Evolutionary conservation across 2,329 filamentous ascomycete genomes (phyloP).

Genomic region (Ophiostoma himal-ulmi): DNA sequence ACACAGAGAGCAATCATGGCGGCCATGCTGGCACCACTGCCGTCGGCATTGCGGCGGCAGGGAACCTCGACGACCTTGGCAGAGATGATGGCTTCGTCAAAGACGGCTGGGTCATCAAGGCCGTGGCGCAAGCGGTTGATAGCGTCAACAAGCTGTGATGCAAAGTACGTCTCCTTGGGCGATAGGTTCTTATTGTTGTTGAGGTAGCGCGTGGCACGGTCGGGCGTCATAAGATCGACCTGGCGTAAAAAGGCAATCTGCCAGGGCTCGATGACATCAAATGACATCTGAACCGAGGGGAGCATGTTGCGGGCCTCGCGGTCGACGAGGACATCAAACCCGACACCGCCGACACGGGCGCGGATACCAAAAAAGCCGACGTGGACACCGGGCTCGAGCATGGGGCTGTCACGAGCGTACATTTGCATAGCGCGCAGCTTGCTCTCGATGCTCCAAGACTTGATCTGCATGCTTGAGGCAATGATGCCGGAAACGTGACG

Average conservation of each 20-base stretch:
- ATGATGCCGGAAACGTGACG: conserved; percentile 64
- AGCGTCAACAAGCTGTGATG: conserved; percentile 40
- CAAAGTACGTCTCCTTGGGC: conserved; percentile 41
- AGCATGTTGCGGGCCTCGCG: conserved; percentile 53
- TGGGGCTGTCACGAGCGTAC: conserved; percentile 45
- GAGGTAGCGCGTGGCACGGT: conserved; percentile 37
- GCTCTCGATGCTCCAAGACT: conserved; percentile 52
- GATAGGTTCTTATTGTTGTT: conserved; percentile 36
- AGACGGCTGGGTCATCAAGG: conserved; percentile 39
- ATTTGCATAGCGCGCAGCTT: conserved; percentile 60
- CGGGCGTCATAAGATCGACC: conserved; percentile 42
- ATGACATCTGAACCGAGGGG: conserved; percentile 51
- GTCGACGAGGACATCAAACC: conserved; percentile 59
- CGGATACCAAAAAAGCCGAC: conserved; percentile 54
- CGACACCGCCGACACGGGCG: conserved; percentile 45
- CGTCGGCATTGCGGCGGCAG: conserved; percentile 28
- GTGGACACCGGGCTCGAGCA: conserved; percentile 50
- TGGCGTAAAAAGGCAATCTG: conserved; percentile 51
- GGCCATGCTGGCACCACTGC: conserved; percentile 19
- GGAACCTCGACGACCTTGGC: conserved; percentile 41
- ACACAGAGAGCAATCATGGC: conserved; percentile 42
- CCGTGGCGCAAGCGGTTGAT: conserved; percentile 39
- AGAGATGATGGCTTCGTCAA: conserved; percentile 43
- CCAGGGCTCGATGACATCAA: conserved; percentile 48
- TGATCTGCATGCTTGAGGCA: conserved; percentile 68